These are phyloP conservation scores for Rhazya stricta DNA, from an alignment of 257 asterid species.

Conservation along the genomic window DNA sequence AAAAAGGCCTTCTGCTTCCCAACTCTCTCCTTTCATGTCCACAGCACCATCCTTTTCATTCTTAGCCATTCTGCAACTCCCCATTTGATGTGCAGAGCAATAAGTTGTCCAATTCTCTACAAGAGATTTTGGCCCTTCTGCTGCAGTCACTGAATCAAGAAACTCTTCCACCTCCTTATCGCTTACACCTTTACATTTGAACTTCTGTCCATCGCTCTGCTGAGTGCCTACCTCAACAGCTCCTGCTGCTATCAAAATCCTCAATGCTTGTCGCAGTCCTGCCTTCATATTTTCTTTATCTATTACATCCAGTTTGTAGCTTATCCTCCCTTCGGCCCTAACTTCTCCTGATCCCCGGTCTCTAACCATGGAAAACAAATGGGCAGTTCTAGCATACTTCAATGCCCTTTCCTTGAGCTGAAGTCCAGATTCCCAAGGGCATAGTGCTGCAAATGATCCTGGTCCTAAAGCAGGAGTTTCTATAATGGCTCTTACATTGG, in stretches of 20 bases:
- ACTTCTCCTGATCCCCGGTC: conserved; percentile 59
- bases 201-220: conserved; percentile 59
- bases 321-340: conserved; percentile 41
- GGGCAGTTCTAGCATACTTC: conserved; percentile 63
- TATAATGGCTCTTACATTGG: conserved; percentile 42
- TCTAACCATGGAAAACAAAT: conserved; percentile 55
- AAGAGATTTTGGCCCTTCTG: conserved; percentile 54
- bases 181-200: conserved; percentile 41
- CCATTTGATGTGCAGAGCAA: conserved; percentile 87
- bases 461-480: conserved; percentile 65
- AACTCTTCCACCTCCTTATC: conserved; percentile 50
- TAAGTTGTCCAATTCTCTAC: conserved; percentile 58
- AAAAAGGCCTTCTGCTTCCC: conserved; percentile 79
- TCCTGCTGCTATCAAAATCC: conserved; percentile 72
- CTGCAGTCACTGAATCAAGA: conserved; percentile 45
- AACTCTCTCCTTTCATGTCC: conserved; percentile 82
- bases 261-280: conserved; percentile 45
- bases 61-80: conserved; percentile 82
- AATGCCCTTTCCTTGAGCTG: conserved; percentile 37
- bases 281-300: conserved; percentile 55
- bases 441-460: conserved; percentile 53
- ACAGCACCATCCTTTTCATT: conserved; percentile 54
- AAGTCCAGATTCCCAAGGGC: conserved; percentile 63
- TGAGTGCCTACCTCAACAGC: conserved; percentile 84
- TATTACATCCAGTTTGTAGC: conserved; percentile 22